Evolutionary conservation across 768 basidiomycete genomes (phyloP), one percentile per base, ranked within the genome.

Genomic region (Pleurotus eryngii): DNA sequence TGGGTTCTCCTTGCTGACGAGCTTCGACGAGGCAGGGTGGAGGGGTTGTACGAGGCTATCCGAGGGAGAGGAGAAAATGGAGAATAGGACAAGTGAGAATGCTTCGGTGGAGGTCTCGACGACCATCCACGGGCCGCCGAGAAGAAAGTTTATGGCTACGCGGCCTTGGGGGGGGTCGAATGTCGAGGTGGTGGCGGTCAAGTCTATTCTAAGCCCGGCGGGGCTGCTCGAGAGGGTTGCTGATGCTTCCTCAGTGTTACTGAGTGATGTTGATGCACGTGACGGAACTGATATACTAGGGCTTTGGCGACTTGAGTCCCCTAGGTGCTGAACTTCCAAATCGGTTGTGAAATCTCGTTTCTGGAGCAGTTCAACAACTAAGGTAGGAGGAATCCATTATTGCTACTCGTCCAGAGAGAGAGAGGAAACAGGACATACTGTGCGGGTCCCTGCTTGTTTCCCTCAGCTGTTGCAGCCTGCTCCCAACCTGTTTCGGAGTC

Each of bases 401-500:
- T 48, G 42, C 4, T 26, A 35, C 8, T 11, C 30, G 30, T 11
- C 30, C 30, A 35, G 11, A 54, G 39, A 26, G 39, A 26, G 18
- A 53, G 27, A 39, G 5, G n/a, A 46, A 37, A 42, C n/a, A 7
- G 15, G 35, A 77, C 81, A 68, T 59, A 88, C 86, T 76, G 60
- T 77, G 69, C 59, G 77, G 75, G 58, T 85, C 84, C 46, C 75
- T 72, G 62, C 81, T 76, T 3, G 84, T 84, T 64, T 88, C 85
- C 60, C 84, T 73, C 46, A 88, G 73, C 62, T 87, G 86, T 63
- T 88, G 86, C 43, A 88, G 73, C 46, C 86, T 80, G 64, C 83
- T 85, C 35, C 86, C 85, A 49, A 88, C 85, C 67, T 87, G 86
- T 67, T 87, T 87, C 18, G 86, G 73, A 12, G 86, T 84, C 62